A percentile compares a stretch with the other conserved stretches of the same genome.
Evolutionary conservation across 2,329 filamentous ascomycete species (phyloP).

Genomic region (Apiospora sp.): DNA sequence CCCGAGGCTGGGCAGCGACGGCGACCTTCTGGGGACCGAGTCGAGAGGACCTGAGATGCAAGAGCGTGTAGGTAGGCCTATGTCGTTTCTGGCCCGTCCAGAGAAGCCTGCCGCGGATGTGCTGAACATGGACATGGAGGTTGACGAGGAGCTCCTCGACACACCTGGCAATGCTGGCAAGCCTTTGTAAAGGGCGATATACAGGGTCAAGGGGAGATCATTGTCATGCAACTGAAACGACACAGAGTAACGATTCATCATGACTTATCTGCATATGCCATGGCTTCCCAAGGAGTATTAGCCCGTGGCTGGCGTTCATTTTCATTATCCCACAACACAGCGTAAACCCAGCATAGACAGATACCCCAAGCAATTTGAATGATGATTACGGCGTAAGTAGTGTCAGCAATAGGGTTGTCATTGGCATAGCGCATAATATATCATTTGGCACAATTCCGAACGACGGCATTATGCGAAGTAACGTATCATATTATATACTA

Average conservation of each 20-base stretch:
- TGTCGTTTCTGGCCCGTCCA: constrained; percentile 38
- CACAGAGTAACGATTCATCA: not conserved
- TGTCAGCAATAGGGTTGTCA: not conserved
- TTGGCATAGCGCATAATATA: no score
- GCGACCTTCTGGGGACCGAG: constrained; percentile 1
- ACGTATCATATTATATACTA: not conserved
- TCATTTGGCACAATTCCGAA: no score
- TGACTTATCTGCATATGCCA: constrained; percentile 19
- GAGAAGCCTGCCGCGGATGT: constrained; percentile 35
- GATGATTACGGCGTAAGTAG: not conserved
- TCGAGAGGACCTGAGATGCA: constrained; percentile 55
- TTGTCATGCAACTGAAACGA: not conserved
- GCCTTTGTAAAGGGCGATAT: not conserved
- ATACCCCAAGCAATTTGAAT: constrained; percentile 20
- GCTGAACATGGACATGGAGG: constrained; percentile 50
- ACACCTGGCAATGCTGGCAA: no score
- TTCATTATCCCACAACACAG: not conserved
- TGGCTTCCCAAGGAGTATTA: not conserved
- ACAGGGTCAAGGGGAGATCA: not conserved
- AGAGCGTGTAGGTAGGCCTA: constrained; percentile 44
- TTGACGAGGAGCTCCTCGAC: not conserved
- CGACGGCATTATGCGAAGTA: no score
- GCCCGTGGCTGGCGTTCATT: constrained; percentile 12
- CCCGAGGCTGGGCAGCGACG: not conserved
- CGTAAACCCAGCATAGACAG: constrained; percentile 8